phyloP scores from a whole-genome alignment of 192 early-diverging fungal genomes.

The Rhizophagus sp. region DNA sequence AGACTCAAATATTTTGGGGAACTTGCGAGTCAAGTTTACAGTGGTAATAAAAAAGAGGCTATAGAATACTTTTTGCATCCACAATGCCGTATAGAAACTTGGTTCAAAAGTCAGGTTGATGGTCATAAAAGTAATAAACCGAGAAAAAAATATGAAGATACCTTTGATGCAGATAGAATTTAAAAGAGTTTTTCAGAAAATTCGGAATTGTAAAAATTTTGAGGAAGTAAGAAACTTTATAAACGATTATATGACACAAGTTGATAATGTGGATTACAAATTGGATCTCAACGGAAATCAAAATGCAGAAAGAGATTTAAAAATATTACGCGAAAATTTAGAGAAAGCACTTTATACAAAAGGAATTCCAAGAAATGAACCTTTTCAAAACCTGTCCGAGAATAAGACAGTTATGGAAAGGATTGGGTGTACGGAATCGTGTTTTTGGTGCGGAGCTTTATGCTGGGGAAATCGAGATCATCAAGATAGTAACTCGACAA shows the following conservation, averaged over 20 bases:
- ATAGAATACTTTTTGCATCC: background rate
- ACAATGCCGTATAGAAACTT: background rate
- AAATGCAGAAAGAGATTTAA: background rate
- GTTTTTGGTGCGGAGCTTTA: too few relatives aligned
- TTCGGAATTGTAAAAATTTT: conserved; percentile 7
- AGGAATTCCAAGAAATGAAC: background rate
- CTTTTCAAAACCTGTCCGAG: background rate
- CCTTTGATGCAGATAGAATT: conserved; percentile 1
- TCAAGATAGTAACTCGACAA: too few relatives aligned
- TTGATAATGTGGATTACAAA: conserved; percentile 21
- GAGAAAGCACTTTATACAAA: conserved; percentile 2
- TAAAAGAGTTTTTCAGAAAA: background rate
- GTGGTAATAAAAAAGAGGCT: conserved; percentile 8
- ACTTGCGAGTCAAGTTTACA: conserved; percentile 17
- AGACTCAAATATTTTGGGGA: conserved; percentile 23
- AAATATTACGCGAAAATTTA: conserved; percentile 11
- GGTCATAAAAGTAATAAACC: background rate
- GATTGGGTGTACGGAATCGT: too few relatives aligned
- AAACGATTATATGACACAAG: conserved; percentile 22
- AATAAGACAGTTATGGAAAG: too few relatives aligned
- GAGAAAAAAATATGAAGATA: background rate
- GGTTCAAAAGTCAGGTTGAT: conserved; percentile 12
- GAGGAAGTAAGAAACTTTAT: conserved; percentile 18
- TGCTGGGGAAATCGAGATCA: too few relatives aligned
- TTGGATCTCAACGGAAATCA: background rate